Evolutionary conservation across 2,329 filamentous ascomycete species (phyloP).

Genomic region (Colletotrichum sp.): DNA sequence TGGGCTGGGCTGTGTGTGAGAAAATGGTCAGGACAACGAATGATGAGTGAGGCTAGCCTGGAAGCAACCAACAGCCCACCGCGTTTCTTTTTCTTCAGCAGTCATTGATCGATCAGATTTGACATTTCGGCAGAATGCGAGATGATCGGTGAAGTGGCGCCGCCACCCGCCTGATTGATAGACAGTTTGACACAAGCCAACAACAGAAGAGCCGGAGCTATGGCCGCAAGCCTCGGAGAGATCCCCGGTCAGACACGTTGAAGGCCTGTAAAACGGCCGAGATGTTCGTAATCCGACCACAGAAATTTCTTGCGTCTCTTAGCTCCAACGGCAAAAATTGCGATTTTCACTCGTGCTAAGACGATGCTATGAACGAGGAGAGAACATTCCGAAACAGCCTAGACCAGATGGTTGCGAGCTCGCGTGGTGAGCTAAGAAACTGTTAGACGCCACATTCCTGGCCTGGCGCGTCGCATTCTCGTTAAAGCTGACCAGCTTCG

Average conservation of each 20-base stretch:
- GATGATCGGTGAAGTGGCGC: slow-evolving; percentile 3
- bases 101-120: not conserved
- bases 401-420: not conserved
- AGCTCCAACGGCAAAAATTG: not conserved
- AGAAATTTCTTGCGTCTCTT: not conserved
- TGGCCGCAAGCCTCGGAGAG: not conserved
- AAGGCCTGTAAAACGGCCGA: not conserved
- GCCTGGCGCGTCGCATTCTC: not conserved
- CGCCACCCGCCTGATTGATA: not conserved
- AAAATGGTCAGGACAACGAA: not conserved
- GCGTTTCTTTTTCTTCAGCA: not conserved
- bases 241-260: not conserved
- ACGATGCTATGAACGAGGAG: not conserved
- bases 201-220: not conserved
- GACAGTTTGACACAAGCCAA: not conserved
- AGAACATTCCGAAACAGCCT: not conserved
- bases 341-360: not conserved
- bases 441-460: not conserved
- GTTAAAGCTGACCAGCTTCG: not conserved
- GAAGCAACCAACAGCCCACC: not conserved
- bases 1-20: not conserved
- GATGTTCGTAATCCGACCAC: not conserved
- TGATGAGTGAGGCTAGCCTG: not conserved
- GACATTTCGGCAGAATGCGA: not conserved
- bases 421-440: not conserved